These are phyloP conservation scores for Tricholoma sp. DNA, from an alignment of 768 basidiomycete species.

Conservation along the genomic window DNA sequence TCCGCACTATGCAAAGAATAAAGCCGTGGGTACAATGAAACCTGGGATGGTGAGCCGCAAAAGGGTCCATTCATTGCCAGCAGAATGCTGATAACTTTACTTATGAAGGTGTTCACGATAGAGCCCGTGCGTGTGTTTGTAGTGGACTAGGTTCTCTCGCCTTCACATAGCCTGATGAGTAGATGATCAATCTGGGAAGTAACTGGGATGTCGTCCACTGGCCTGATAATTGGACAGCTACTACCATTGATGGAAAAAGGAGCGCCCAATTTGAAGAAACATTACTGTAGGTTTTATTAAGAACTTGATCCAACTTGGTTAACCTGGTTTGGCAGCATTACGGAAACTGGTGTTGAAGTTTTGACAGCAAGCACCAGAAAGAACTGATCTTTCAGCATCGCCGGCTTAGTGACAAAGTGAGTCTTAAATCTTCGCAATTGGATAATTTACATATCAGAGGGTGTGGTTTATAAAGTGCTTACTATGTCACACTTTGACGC, in stretches of 20 bases:
- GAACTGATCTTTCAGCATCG: neutral
- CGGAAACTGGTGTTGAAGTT: constrained; percentile 85
- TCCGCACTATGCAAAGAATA: constrained; percentile 93
- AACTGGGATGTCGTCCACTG: constrained; percentile 77
- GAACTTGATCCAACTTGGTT: neutral
- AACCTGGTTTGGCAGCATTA: constrained; percentile 53
- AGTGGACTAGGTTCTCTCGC: constrained; percentile 5
- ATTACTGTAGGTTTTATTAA: constrained; percentile 61
- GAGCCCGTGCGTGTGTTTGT: constrained; percentile 56
- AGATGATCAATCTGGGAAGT: constrained; percentile 92
- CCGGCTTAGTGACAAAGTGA: neutral
- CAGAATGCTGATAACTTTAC: constrained; percentile 1
- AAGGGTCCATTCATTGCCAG: neutral
- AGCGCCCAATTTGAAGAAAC: constrained; percentile 99
- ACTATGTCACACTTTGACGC: constrained; percentile 12
- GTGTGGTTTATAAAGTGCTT: neutral
- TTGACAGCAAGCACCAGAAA: constrained; percentile 50
- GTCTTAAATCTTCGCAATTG: neutral
- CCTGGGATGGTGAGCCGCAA: constrained; percentile 76
- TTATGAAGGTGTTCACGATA: constrained; percentile 59
- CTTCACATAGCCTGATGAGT: constrained; percentile 12
- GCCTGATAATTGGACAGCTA: constrained; percentile 97
- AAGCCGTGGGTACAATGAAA: constrained; percentile 90
- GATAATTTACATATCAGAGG: neutral
- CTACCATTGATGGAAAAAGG: constrained; percentile 82